Percentiles rank a stretch among this genome's conserved stretches.
phyloP scores from a whole-genome alignment of 1,284 basidiomycete genomes.

The Coniferiporia sulphurascens region DNA sequence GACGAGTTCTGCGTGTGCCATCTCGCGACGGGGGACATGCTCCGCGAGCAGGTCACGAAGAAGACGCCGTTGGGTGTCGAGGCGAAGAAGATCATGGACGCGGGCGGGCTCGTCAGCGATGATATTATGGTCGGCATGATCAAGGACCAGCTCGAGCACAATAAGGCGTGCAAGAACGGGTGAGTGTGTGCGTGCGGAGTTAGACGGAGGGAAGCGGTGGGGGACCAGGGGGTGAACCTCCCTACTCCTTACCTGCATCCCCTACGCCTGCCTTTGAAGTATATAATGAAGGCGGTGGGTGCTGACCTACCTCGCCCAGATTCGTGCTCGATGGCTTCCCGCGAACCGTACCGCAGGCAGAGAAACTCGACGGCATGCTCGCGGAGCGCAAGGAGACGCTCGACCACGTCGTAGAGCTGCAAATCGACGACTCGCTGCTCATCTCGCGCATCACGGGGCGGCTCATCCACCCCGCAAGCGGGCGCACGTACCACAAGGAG shows the following conservation, averaged over 20 bases:
- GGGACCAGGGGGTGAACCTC: too few relatives aligned
- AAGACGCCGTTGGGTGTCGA: slow-evolving; percentile 87
- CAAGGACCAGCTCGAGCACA: slow-evolving; percentile 92
- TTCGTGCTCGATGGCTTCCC: slow-evolving; percentile 99
- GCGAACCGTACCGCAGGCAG: slow-evolving; percentile 94
- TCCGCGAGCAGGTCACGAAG: slow-evolving; percentile 87
- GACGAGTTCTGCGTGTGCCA: slow-evolving; percentile 96
- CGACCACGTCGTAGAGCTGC: slow-evolving; percentile 88
- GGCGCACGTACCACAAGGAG: slow-evolving; percentile 92
- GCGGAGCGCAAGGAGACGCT: slow-evolving; percentile 77
- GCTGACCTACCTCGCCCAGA: slow-evolving; percentile 35
- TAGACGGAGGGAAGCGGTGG: too few relatives aligned
- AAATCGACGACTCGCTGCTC: slow-evolving; percentile 91
- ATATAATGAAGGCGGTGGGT: slow-evolving; percentile 6
- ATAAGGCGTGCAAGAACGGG: slow-evolving; percentile 92
- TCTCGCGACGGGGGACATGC: slow-evolving; percentile 97
- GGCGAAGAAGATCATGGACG: slow-evolving; percentile 98
- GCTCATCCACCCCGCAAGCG: slow-evolving; percentile 86
- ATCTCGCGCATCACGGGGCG: slow-evolving; percentile 97
- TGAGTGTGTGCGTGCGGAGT: slow-evolving; percentile 38
- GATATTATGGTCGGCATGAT: slow-evolving; percentile 99
- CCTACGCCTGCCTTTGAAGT: too few relatives aligned
- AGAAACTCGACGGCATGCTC: slow-evolving; percentile 95
- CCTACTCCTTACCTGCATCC: too few relatives aligned
- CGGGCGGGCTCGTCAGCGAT: slow-evolving; percentile 89